A percentile compares a stretch with the other conserved stretches of the same genome.
These are phyloP conservation scores for Ophiocordyceps camponoti-floridani DNA, from an alignment of 2,329 filamentous ascomycete species.

Conservation along the genomic window DNA sequence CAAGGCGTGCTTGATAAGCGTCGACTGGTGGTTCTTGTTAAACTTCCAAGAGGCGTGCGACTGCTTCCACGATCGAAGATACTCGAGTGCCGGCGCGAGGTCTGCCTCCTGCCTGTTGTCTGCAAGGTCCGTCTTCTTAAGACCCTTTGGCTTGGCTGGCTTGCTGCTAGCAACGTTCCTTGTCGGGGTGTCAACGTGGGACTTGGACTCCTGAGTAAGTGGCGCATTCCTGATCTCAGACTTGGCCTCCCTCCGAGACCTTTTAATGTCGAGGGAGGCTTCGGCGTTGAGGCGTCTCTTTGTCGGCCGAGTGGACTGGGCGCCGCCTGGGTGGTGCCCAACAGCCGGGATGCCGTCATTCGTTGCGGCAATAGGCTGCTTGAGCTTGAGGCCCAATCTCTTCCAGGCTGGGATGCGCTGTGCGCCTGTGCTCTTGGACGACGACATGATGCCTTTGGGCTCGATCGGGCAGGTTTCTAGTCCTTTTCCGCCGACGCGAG, in stretches of 20 bases:
- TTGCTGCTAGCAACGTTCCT: slow-evolving; percentile 9
- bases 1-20: slow-evolving; percentile 69
- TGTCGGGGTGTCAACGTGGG: slow-evolving; percentile 8
- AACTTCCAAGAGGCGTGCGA: slow-evolving; percentile 73
- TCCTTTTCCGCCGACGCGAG: slow-evolving; percentile 1
- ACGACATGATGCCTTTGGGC: slow-evolving; percentile 20
- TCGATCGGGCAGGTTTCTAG: slow-evolving; percentile 5
- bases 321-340: slow-evolving; percentile 17
- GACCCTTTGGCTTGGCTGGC: slow-evolving; percentile 12
- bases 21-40: slow-evolving; percentile 81
- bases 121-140: slow-evolving; percentile 18
- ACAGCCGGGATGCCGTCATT: slow-evolving; percentile 12
- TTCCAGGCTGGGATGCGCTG: slow-evolving; percentile 40
- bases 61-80: slow-evolving; percentile 59
- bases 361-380: slow-evolving; percentile 18
- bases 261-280: slow-evolving; percentile 15
- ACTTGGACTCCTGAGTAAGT: slow-evolving; percentile 22
- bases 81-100: slow-evolving; percentile 50
- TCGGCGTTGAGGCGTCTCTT: slow-evolving; percentile 21
- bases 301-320: slow-evolving; percentile 13
- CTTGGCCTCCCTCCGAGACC: slow-evolving; percentile 14
- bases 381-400: slow-evolving; percentile 45
- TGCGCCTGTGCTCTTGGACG: slow-evolving; percentile 22
- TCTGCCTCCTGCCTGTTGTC: slow-evolving; percentile 23
- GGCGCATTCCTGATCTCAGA: slow-evolving; percentile 9